Percentiles rank a stretch among this genome's conserved stretches.
Evolutionary conservation across 2,329 filamentous ascomycete species (phyloP).

Genomic region (Xylaria sp.): DNA sequence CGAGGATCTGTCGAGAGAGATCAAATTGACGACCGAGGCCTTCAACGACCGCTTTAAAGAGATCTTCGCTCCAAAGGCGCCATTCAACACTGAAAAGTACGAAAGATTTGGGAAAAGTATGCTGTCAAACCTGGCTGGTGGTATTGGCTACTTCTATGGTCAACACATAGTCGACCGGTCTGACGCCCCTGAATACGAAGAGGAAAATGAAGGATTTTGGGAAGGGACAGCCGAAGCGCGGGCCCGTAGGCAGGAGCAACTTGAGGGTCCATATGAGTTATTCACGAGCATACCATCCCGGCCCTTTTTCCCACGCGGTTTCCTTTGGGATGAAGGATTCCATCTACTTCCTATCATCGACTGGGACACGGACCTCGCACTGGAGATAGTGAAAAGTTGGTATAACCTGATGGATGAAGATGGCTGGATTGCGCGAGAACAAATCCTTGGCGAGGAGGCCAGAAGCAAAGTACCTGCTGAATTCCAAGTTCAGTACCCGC

Average conservation of each 20-base stretch:
- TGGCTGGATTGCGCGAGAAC: constrained; percentile 96
- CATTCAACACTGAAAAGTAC: constrained; percentile 80
- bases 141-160: constrained; percentile 95
- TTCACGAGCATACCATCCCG: constrained; percentile 92
- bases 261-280: constrained; percentile 86
- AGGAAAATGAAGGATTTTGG: constrained; percentile 96
- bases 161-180: constrained; percentile 89
- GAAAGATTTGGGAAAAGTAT: constrained; percentile 85
- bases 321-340: constrained; percentile 98
- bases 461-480: constrained; percentile 93
- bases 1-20: constrained; percentile 75
- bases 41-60: constrained; percentile 81
- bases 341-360: constrained; percentile 91
- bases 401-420: constrained; percentile 96
- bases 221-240: constrained; percentile 87
- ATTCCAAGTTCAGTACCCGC: constrained; percentile 95
- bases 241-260: constrained; percentile 71
- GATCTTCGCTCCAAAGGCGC: constrained; percentile 77
- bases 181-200: constrained; percentile 91
- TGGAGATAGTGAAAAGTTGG: constrained; percentile 94
- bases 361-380: constrained; percentile 89
- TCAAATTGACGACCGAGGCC: constrained; percentile 71
- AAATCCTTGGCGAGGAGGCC: constrained; percentile 91
- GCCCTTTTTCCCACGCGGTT: constrained; percentile 95
- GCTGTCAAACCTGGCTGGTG: constrained; percentile 93